phyloP scores from a whole-genome alignment of 73 alveolate genomes.

The Tetrahymena borealis region DNA sequence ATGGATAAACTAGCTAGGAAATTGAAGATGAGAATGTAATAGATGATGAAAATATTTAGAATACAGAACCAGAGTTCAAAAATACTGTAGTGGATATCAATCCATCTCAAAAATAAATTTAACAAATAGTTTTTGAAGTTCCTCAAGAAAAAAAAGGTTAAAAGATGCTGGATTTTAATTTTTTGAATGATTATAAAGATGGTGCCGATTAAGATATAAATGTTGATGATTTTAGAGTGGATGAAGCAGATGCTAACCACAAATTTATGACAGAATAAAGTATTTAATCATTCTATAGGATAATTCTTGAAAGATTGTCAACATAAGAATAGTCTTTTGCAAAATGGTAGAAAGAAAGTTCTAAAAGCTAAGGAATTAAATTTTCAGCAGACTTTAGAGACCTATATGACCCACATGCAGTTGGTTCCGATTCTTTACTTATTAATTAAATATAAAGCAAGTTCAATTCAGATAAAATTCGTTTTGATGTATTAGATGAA shows the following conservation, averaged over 20 bases:
- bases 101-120: background rate
- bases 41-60: background rate
- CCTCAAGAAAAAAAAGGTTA: background rate
- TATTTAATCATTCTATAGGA: background rate
- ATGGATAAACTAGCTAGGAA: background rate
- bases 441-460: background rate
- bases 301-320: background rate
- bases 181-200: background rate
- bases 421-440: background rate
- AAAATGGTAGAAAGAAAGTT: background rate
- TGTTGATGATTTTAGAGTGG: background rate
- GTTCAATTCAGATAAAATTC: background rate
- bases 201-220: background rate
- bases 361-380: background rate
- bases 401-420: background rate
- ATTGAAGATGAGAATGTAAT: background rate
- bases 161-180: background rate
- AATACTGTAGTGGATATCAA: background rate
- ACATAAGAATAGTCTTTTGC: background rate
- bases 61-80: background rate
- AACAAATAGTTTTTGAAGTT: background rate
- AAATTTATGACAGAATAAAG: background rate
- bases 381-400: background rate
- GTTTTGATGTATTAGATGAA: background rate
- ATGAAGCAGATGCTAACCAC: background rate